Conservation (phyloP, 345 rosid genomes). For the Hirschfeldia incana region DNA sequence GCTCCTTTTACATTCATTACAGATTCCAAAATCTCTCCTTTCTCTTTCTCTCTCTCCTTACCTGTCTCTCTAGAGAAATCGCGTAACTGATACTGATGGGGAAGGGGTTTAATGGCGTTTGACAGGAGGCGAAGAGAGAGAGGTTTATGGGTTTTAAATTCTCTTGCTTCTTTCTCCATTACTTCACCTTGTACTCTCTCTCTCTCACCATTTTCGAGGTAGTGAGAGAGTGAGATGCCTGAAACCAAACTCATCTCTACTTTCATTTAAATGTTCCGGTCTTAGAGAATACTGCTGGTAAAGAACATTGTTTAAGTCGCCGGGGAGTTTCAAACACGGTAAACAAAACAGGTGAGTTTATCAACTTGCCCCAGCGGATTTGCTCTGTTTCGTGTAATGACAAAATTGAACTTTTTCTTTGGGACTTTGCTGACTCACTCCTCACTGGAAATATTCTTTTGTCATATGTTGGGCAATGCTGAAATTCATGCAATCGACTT, state of each 20-base stretch:
- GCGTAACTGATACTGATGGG: constrained; percentile 42
- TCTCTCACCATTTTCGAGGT: constrained; percentile 6
- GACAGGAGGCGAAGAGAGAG: constrained; percentile 35
- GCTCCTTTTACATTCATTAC: constrained; percentile 42
- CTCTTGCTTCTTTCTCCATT: constrained; percentile 39
- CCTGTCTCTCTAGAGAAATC: constrained; percentile 34
- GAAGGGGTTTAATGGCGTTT: constrained; percentile 38
- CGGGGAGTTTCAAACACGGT: not conserved
- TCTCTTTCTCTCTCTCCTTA: constrained; percentile 22
- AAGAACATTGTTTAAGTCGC: not conserved
- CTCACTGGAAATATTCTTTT: not conserved
- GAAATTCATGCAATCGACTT: not conserved
- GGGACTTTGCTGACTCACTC: constrained; percentile 16
- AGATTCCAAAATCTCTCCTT: constrained; percentile 21
- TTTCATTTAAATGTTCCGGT: not conserved
- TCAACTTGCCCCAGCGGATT: not conserved
- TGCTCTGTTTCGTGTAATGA: constrained; percentile 7
- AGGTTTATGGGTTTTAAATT: constrained; percentile 38
- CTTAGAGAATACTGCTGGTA: not conserved
- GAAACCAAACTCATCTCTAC: not conserved
- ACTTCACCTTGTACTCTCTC: constrained; percentile 31
- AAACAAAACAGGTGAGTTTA: not conserved
- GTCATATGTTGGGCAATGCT: not conserved
- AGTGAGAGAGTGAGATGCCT: constrained; percentile 3
- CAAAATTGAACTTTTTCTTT: constrained; percentile 29